Conservation (phyloP, 306 rosid species). For the Quercus agrifolia region DNA sequence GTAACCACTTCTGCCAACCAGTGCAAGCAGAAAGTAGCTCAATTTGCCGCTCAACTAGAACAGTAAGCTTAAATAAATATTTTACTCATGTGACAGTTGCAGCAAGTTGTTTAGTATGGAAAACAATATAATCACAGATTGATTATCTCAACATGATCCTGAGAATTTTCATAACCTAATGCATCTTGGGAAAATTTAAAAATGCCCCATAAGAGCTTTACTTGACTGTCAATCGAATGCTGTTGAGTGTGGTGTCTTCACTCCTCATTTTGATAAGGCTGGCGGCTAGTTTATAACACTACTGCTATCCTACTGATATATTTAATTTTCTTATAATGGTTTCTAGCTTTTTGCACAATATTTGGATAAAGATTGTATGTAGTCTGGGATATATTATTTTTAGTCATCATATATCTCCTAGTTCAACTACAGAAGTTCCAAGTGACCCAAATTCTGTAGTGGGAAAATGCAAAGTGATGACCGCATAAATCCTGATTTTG, state of each 20-base stretch:
- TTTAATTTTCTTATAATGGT: neutral
- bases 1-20: slow-evolving; percentile 82
- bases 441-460: neutral
- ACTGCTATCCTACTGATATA: neutral
- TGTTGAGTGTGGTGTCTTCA: neutral
- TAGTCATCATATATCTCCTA: neutral
- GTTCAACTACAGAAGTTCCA: neutral
- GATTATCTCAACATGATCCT: slow-evolving; percentile 12
- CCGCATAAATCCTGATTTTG: neutral
- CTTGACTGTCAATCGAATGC: neutral
- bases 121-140: neutral
- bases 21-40: slow-evolving; percentile 98
- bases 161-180: slow-evolving; percentile 13
- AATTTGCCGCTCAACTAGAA: slow-evolving; percentile 87
- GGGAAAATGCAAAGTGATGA: neutral
- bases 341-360: neutral
- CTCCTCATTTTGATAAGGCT: neutral
- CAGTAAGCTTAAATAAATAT: slow-evolving; percentile 49
- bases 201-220: neutral
- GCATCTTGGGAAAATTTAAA: neutral
- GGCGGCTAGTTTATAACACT: neutral
- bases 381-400: neutral
- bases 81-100: slow-evolving; percentile 6
- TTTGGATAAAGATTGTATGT: neutral
- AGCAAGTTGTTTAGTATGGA: slow-evolving; percentile 7